phyloP scores from a whole-genome alignment of 2,329 filamentous ascomycete genomes.

The Calonectria pseudoreteaudii region DNA sequence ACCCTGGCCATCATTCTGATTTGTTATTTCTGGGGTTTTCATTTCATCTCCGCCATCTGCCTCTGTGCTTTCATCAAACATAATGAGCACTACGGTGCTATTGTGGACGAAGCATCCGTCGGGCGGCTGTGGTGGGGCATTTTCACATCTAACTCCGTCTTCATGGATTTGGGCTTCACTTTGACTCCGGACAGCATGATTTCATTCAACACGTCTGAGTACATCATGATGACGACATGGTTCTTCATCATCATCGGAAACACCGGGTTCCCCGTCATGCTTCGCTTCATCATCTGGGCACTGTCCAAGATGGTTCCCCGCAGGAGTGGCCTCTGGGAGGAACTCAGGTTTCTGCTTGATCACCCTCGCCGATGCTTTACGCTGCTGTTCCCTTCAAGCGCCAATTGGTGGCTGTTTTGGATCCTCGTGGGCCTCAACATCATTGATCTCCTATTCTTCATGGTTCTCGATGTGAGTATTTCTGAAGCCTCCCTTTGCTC shows the following conservation, averaged over 20 bases:
- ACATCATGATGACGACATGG: constrained; percentile 80
- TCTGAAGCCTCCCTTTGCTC: neutral
- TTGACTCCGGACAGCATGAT: constrained; percentile 94
- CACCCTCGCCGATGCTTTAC: constrained; percentile 98
- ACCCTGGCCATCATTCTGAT: constrained; percentile 83
- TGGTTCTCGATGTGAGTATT: constrained; percentile 83
- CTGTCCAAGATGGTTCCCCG: constrained; percentile 74
- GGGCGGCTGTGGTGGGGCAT: constrained; percentile 90
- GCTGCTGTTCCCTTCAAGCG: constrained; percentile 86
- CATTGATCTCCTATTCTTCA: constrained; percentile 89
- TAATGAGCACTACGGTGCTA: constrained; percentile 68
- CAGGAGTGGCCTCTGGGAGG: constrained; percentile 83
- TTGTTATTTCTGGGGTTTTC: constrained; percentile 86
- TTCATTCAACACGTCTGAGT: constrained; percentile 83
- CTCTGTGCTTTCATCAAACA: constrained; percentile 84
- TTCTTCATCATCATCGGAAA: constrained; percentile 96
- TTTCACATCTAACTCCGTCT: constrained; percentile 87
- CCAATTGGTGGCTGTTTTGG: constrained; percentile 96
- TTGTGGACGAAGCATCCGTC: constrained; percentile 73
- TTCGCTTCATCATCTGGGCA: constrained; percentile 92
- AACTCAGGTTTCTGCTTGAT: constrained; percentile 89
- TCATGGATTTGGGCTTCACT: constrained; percentile 95
- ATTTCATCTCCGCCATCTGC: constrained; percentile 78
- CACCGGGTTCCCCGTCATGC: constrained; percentile 94
- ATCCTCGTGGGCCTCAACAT: constrained; percentile 86